These are phyloP conservation scores for Buddleja alternifolia DNA, from an alignment of 257 asterid genomes.

Conservation along the genomic window DNA sequence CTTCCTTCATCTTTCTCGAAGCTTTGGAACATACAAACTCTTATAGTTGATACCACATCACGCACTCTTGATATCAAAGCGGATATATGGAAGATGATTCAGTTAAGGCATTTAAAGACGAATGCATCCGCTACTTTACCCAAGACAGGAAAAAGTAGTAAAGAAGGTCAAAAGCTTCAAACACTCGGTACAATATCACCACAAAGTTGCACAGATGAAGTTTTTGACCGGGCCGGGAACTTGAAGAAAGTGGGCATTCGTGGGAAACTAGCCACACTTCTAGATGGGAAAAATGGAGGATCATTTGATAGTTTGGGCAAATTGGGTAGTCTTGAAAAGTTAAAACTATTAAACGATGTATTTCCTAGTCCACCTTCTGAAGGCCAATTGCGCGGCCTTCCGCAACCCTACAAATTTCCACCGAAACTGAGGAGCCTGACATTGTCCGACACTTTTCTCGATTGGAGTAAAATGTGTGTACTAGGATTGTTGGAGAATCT, in stretches of 20 bases:
- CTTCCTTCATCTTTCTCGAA: conserved; percentile 44
- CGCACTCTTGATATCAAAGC: conserved; percentile 43
- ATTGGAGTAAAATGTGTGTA: conserved; percentile 29
- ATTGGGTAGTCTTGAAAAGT: conserved; percentile 42
- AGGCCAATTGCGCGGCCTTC: conserved; percentile 36
- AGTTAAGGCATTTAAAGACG: conserved; percentile 48
- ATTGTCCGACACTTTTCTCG: conserved; percentile 34
- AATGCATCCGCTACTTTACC: conserved; percentile 46
- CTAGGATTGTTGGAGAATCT: conserved; percentile 47
- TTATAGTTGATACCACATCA: conserved; percentile 44
- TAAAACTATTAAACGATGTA: conserved; percentile 53
- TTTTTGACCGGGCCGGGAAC: conserved; percentile 43
- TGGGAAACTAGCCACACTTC: conserved; percentile 42
- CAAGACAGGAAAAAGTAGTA: conserved; percentile 19
- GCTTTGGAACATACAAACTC: conserved; percentile 58
- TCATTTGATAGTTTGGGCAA: conserved; percentile 45
- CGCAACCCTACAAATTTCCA: conserved; percentile 42
- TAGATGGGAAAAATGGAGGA: conserved; percentile 39
- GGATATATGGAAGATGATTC: conserved; percentile 50
- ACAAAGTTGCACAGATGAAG: conserved; percentile 45
- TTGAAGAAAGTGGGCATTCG: conserved; percentile 58
- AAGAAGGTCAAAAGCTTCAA: conserved; percentile 40
- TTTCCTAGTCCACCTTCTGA: conserved; percentile 39
- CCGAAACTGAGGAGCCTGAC: conserved; percentile 45
- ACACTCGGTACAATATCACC: conserved; percentile 57